Conservation (phyloP, 306 rosid genomes). For the Lotus japonicus region DNA sequence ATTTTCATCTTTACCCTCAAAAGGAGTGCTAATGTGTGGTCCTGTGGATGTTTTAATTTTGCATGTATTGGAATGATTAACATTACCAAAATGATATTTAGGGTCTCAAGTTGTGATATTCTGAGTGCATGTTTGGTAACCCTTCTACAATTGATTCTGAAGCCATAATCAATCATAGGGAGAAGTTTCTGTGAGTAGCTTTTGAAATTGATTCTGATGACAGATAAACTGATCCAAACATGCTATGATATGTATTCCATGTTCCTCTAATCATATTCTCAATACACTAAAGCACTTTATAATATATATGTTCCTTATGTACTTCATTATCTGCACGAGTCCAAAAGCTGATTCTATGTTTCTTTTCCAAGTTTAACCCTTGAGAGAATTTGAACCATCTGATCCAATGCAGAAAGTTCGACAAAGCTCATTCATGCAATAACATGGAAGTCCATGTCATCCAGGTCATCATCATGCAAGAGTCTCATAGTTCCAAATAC, state of each 20-base stretch:
- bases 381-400: constrained; percentile 28
- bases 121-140: too few relatives aligned
- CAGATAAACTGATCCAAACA: too few relatives aligned
- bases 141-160: too few relatives aligned
- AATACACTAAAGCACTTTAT: not conserved
- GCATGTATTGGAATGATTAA: not conserved
- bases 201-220: too few relatives aligned
- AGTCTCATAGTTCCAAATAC: constrained; percentile 65
- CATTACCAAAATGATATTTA: not conserved
- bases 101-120: not conserved
- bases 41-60: not conserved
- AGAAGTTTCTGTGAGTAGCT: too few relatives aligned
- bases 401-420: constrained; percentile 69
- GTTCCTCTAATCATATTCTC: not conserved
- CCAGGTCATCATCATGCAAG: constrained; percentile 73
- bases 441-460: constrained; percentile 66
- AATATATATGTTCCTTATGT: not conserved
- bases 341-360: not conserved
- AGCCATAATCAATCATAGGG: too few relatives aligned
- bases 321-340: not conserved
- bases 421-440: constrained; percentile 75
- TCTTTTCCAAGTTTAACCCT: constrained; percentile 17
- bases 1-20: not conserved
- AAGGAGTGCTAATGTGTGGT: not conserved
- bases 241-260: not conserved